phyloP scores from a whole-genome alignment of 106 monocot genomes.

The Dactylorhiza incarnata region DNA sequence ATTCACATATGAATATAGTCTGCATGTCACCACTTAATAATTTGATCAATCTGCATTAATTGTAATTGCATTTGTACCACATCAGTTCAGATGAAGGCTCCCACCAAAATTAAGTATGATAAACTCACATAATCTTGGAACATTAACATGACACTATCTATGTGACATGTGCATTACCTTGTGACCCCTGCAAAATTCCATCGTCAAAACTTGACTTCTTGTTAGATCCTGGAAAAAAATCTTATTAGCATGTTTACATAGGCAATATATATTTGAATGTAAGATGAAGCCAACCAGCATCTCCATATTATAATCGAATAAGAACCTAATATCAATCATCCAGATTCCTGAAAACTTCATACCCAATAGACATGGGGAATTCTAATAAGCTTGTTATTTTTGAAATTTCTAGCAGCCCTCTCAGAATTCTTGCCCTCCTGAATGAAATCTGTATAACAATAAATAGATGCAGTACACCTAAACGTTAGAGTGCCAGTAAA shows the following conservation, averaged over 20 bases:
- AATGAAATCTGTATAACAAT: slow-evolving; percentile 63
- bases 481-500: slow-evolving; percentile 1
- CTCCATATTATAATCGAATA: neutral
- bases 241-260: slow-evolving; percentile 5
- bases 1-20: neutral
- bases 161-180: slow-evolving; percentile 47
- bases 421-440: slow-evolving; percentile 90
- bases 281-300: neutral
- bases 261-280: neutral
- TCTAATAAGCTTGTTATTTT: slow-evolving; percentile 46
- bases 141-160: neutral
- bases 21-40: too few relatives aligned
- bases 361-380: slow-evolving; percentile 79
- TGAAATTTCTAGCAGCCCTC: slow-evolving; percentile 76
- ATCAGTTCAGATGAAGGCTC: neutral
- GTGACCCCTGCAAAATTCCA: slow-evolving; percentile 84
- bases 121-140: neutral
- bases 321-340: neutral
- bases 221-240: slow-evolving; percentile 65
- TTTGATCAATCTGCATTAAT: too few relatives aligned
- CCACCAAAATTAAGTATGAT: neutral
- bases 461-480: neutral
- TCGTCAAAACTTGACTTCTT: slow-evolving; percentile 76
- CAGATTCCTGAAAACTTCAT: slow-evolving; percentile 7
- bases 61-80: neutral